Evolutionary conservation across 176 grass and related monocot genomes (phyloP).

Genomic region (Themeda triandra): DNA sequence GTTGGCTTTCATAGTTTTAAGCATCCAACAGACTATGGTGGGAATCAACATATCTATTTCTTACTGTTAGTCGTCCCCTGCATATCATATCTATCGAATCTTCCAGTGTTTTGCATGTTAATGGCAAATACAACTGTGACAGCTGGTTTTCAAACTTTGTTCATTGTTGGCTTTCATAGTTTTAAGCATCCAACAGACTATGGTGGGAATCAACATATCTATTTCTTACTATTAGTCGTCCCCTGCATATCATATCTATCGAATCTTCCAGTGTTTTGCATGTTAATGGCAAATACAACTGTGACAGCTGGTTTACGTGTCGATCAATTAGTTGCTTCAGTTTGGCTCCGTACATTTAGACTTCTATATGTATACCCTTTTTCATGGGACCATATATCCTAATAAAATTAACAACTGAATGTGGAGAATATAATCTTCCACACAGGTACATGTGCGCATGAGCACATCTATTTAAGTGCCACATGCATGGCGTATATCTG

Average conservation of each 20-base stretch:
- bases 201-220: conserved; percentile 22
- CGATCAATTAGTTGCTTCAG: not conserved
- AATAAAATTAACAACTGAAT: too few relatives aligned
- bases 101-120: not conserved
- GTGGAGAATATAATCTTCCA: too few relatives aligned
- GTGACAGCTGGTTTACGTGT: not conserved
- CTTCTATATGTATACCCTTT: not conserved
- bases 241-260: not conserved
- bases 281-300: too few relatives aligned
- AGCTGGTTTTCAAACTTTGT: conserved; percentile 17
- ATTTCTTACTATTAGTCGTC: not conserved
- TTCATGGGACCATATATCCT: not conserved
- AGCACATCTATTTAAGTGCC: too few relatives aligned
- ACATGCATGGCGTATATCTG: too few relatives aligned
- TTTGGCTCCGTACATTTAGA: not conserved
- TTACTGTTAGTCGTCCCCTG: not conserved
- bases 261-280: not conserved
- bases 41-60: conserved; percentile 23
- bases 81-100: not conserved
- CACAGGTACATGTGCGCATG: too few relatives aligned
- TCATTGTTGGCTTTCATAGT: not conserved
- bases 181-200: not conserved
- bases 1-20: not conserved
- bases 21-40: not conserved
- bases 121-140: too few relatives aligned